A percentile compares a stretch with the other conserved stretches of the same genome.
Evolutionary conservation across 2,329 filamentous ascomycete genomes (phyloP).

Genomic region (Epichloe hybrida): DNA sequence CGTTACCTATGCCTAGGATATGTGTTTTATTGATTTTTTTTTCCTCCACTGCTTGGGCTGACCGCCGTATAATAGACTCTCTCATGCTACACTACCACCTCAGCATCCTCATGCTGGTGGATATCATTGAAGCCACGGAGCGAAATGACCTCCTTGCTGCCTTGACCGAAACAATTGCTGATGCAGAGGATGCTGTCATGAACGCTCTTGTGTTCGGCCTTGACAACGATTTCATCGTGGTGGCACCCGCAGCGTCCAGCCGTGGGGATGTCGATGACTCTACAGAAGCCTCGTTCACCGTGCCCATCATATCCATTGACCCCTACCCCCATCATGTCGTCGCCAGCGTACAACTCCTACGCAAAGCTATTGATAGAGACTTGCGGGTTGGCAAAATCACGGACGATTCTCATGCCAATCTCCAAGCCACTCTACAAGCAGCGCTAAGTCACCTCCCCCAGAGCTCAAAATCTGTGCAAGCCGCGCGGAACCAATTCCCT

Average conservation of each 20-base stretch:
- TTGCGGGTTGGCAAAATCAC: constrained; percentile 13
- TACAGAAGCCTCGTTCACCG: constrained; percentile 7
- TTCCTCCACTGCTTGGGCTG: not conserved
- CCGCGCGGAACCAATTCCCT: no score
- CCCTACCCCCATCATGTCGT: constrained; percentile 18
- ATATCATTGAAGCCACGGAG: constrained; percentile 17
- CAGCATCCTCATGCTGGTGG: constrained; percentile 18
- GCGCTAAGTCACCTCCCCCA: constrained; percentile 16
- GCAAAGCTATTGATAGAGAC: constrained; percentile 18
- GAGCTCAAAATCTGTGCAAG: constrained; percentile 19
- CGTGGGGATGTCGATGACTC: not conserved
- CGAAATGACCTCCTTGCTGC: constrained; percentile 14
- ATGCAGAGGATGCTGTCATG: constrained; percentile 19
- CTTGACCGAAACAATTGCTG: constrained; percentile 12
- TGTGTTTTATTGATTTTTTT: no score
- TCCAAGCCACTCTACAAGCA: constrained; percentile 13
- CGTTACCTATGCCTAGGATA: no score
- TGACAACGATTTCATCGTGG: constrained; percentile 14
- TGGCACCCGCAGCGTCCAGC: not conserved
- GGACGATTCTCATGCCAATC: constrained; percentile 13
- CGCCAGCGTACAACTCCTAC: constrained; percentile 16
- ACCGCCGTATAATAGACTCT: constrained; percentile 13
- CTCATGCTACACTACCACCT: constrained; percentile 21
- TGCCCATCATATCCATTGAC: constrained; percentile 19
- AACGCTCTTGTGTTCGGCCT: constrained; percentile 19